Base-by-base conservation (phyloP, 805 yeast genomes). In the Saturnispora saitoi region DNA sequence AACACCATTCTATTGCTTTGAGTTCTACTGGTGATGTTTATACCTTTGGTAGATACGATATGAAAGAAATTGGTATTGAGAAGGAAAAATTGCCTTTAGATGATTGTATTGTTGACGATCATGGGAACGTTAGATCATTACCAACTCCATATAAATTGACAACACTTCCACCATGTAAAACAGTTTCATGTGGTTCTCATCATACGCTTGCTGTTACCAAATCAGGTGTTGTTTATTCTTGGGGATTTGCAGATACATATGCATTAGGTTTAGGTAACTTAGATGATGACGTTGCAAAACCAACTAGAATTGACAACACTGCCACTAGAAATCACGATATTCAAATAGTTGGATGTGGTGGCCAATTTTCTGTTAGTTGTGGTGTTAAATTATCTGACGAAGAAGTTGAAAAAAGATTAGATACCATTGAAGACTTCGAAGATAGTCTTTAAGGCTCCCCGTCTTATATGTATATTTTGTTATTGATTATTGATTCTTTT, bases 161-260 rank as follows among this genome's bases (percentile, higher is more conserved):
- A 19, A 71, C 73, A 32, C 70, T 80, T 39, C 87, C 89, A 42
- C 71, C 72, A 51, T 67, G 79, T 59, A 77, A 74, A 56, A 61
- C 65, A 26, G 71, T 91, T 40, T 83, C 95, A 6, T 79, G 83
- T 32, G 99, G 99, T 1, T 83, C 95, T 1, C 98, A 93, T 59
- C 99, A 93, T 63, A 84, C 95, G 2, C 68, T 93, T 48, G 97
- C 96, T 1, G 75, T 90, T 4, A 79, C 95, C 3, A 76, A 72
- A 20, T 88, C 86, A 57, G 99, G 99, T 12, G 70, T 86, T 45
- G 86, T 81, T 1, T 93, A 80, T 69, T 78, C 97, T 1, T 93
- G 99, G 99, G 99, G 99, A 1, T 93, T 90, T 63, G 97, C 95
- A 41, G 98, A 91, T 56, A 90, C 96, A 1, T 93, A 88, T 66